A percentile compares a stretch with the other conserved stretches of the same genome.
phyloP scores from a whole-genome alignment of 352 stramenopile genomes.

The Phytophthora sansomeana region DNA sequence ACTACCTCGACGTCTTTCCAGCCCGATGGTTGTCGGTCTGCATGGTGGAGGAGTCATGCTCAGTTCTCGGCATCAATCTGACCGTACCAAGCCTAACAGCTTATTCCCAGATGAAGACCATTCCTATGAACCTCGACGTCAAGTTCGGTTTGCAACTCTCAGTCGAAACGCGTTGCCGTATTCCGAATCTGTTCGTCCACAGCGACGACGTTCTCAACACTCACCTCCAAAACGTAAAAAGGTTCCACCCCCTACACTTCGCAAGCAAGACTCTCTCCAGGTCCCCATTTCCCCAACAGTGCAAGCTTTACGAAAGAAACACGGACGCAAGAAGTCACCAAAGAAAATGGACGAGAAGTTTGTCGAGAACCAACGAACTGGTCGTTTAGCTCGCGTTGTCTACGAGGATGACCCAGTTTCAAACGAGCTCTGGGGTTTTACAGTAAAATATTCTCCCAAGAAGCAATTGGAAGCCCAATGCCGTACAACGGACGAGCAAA shows the following conservation, averaged over 20 bases:
- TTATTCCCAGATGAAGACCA: conserved; percentile 37
- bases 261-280: background rate
- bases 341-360: background rate
- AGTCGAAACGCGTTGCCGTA: conserved; percentile 19
- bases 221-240: conserved; percentile 9
- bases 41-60: conserved; percentile 18
- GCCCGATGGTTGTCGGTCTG: conserved; percentile 10
- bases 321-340: background rate
- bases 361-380: background rate
- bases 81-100: background rate
- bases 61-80: conserved; percentile 5
- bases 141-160: conserved; percentile 24
- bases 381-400: background rate
- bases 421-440: conserved; percentile 18
- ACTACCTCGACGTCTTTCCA: conserved; percentile 4
- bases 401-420: conserved; percentile 12
- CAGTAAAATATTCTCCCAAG: conserved; percentile 17
- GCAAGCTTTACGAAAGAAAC: conserved; percentile 17
- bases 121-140: conserved; percentile 19
- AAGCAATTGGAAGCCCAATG: conserved; percentile 15
- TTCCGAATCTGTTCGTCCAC: background rate
- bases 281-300: conserved; percentile 13
- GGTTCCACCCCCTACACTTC: background rate
- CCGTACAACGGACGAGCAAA: conserved; percentile 3
- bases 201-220: background rate